Percentiles rank a stretch among this genome's conserved stretches.
phyloP scores from a whole-genome alignment of 2,329 filamentous ascomycete species.

The Cytospora paraplurivora region DNA sequence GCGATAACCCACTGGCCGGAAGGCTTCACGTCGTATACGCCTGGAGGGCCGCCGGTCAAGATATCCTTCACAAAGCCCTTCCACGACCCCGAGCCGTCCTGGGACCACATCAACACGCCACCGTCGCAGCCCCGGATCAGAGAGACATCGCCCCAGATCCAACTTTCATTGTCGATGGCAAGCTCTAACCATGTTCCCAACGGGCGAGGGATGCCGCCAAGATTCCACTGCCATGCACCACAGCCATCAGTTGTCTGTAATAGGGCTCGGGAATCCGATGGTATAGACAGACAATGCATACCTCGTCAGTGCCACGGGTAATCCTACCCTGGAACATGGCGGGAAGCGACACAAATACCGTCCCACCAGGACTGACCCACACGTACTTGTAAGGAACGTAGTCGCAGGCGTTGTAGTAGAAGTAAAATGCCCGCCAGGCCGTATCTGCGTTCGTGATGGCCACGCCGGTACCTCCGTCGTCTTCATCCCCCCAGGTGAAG shows the following conservation, averaged over 20 bases:
- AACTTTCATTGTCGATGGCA: constrained; percentile 31
- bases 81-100: constrained; percentile 32
- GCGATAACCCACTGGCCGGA: constrained; percentile 33
- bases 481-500: constrained; percentile 31
- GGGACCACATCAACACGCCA: constrained; percentile 30
- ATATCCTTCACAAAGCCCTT: constrained; percentile 35
- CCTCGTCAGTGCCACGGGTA: constrained; percentile 33
- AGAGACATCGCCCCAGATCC: constrained; percentile 35
- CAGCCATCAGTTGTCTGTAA: neutral
- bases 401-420: constrained; percentile 37
- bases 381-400: constrained; percentile 35
- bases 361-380: constrained; percentile 32
- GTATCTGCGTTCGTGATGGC: constrained; percentile 31
- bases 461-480: constrained; percentile 29
- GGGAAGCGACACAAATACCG: constrained; percentile 34
- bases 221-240: constrained; percentile 24
- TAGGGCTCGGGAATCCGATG: neutral
- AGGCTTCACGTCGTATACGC: constrained; percentile 30
- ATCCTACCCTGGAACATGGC: constrained; percentile 35
- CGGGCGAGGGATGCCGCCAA: constrained; percentile 33
- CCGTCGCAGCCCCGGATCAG: constrained; percentile 37
- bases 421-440: constrained; percentile 30
- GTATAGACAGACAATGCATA: neutral
- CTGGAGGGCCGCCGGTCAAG: constrained; percentile 32
- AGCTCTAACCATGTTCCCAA: constrained; percentile 37